Evolutionary conservation across 1,284 basidiomycete genomes (phyloP), one percentile per base, ranked within the genome.

Genomic region (Sanghuangporus sanghuang): DNA sequence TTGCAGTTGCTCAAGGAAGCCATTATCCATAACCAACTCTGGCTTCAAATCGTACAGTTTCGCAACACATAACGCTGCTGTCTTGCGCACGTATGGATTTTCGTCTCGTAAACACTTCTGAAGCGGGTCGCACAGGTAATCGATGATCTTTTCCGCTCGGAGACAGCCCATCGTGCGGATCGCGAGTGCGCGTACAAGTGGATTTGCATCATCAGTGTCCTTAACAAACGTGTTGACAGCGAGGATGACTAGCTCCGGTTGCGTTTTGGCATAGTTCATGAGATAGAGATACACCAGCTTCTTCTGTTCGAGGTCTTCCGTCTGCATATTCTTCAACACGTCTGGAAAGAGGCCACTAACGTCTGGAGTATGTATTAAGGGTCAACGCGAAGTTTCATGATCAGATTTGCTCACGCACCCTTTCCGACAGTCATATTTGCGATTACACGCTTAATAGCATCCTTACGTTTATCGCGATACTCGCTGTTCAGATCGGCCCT

Each of bases 151-250:
- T 76, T 98, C 96, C 2, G 96, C 96, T 46, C 95, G 90, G 55
- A 99, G 79, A 72, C 94, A 95, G 46, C 95, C 95, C 96, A 99
- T 99, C 3, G 96, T 99, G 32, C 96, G 88, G 73, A 99, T 98
- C 36, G 97, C 93, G 55, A 99, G 84, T 0, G 96, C 96, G 59
- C 96, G 89, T 35, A 99, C 93, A 65, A 99, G 91, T 0, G 96
- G 96, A 73, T 98, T 99, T 5, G 92, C 87, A 73, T 98, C 97
- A 69, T 96, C 95, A 0, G 94, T 89, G 75, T 99, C 96, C 82
- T 96, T 88, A 63, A 99, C 96, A 73, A 99, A 99, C 0, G 96
- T 99, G 75, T 99, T 99, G 68, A 99, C 96, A 14, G 96, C 96
- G 55, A 99, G 85, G 73, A 99, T 98, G 75, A 98, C 96, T 32